Evolutionary conservation across 768 basidiomycete genomes (phyloP).

Genomic region (Lactarius trivialis): DNA sequence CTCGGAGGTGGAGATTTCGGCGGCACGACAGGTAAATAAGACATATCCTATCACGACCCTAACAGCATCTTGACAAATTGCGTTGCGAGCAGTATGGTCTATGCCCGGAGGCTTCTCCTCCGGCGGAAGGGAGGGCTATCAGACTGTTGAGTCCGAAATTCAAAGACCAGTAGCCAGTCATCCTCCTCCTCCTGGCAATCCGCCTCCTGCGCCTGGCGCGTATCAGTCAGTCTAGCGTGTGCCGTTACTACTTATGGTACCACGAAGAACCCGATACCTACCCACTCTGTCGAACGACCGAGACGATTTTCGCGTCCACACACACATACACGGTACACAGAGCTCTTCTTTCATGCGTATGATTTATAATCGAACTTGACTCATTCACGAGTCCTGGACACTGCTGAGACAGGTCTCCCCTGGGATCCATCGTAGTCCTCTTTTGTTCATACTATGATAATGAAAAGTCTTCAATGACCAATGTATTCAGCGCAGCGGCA

Average conservation of each 20-base stretch:
- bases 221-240: constrained; percentile 31
- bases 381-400: not conserved
- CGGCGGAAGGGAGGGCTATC: constrained; percentile 32
- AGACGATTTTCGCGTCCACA: not conserved
- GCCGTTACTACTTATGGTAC: not conserved
- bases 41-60: not conserved
- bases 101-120: constrained; percentile 40
- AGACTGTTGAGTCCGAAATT: constrained; percentile 28
- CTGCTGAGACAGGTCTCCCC: not conserved
- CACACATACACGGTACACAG: not conserved
- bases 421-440: not conserved
- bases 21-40: constrained; percentile 32
- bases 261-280: not conserved
- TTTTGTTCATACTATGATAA: not conserved
- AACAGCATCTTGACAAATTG: not conserved
- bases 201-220: constrained; percentile 28
- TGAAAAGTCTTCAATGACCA: not conserved
- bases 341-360: not conserved
- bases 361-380: not conserved
- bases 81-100: constrained; percentile 33
- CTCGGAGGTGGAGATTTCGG: constrained; percentile 31
- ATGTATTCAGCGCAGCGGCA: not conserved
- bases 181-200: constrained; percentile 20
- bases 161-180: constrained; percentile 26
- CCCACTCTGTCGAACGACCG: not conserved